Evolutionary conservation across 2,329 filamentous ascomycete genomes (phyloP).

Genomic region (Venturia oleaginea): DNA sequence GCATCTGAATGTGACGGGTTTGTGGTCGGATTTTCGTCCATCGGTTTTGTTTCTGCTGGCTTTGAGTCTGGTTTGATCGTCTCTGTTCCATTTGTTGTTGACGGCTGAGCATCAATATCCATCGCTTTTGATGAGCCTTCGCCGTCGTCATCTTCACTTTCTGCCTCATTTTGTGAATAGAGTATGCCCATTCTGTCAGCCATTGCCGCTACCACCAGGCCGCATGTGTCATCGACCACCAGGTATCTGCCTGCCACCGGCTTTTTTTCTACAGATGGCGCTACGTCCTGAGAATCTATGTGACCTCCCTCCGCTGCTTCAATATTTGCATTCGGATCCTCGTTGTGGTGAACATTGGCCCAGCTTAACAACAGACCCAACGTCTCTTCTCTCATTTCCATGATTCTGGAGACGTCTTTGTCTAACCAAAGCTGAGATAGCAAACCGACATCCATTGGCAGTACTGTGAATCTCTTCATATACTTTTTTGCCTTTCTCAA

Average conservation of each 20-base stretch:
- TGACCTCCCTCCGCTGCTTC: background rate
- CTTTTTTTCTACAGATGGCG: conserved; percentile 13
- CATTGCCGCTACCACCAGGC: conserved; percentile 70
- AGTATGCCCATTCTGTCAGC: conserved; percentile 85
- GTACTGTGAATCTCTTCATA: conserved; percentile 72
- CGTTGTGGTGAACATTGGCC: conserved; percentile 73
- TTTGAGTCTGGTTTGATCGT: background rate
- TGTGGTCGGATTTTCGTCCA: background rate
- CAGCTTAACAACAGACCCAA: conserved; percentile 76
- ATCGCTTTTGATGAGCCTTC: conserved; percentile 26
- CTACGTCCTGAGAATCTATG: background rate
- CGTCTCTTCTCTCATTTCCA: conserved; percentile 81
- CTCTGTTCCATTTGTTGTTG: background rate
- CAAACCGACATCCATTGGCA: conserved; percentile 71
- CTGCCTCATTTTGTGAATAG: conserved; percentile 36
- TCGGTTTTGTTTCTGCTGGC: background rate
- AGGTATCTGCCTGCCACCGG: conserved; percentile 51
- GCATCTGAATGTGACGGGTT: background rate
- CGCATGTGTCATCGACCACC: conserved; percentile 78
- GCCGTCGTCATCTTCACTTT: conserved; percentile 20
- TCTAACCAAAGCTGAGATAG: conserved; percentile 73
- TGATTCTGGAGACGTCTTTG: conserved; percentile 67
- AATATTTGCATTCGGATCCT: conserved; percentile 23
- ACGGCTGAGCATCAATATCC: conserved; percentile 15
- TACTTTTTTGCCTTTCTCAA: conserved; percentile 92